Conservation (phyloP, 495 filamentous ascomycete genomes). For the Usnea hakonensis region DNA sequence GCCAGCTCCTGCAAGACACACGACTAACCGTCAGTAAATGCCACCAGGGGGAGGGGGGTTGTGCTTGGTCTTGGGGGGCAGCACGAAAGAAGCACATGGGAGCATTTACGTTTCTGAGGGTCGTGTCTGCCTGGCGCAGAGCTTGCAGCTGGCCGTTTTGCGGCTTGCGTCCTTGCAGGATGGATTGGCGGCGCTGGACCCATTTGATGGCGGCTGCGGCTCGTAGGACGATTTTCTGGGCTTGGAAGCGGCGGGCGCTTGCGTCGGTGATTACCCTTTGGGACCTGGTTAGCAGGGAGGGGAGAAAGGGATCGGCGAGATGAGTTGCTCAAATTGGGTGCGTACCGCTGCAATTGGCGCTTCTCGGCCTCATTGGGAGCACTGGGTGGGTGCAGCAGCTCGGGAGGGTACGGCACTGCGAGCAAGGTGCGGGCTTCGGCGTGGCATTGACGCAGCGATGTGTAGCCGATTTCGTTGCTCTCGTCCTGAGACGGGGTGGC, state of each 20-base stretch:
- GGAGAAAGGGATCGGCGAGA: neutral
- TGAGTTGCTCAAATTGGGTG: constrained; percentile 14
- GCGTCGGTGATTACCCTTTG: constrained; percentile 59
- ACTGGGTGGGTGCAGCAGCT: constrained; percentile 39
- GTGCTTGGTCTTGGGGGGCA: neutral
- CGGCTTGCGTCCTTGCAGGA: constrained; percentile 58
- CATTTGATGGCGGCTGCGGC: constrained; percentile 71
- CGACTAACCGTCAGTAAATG: constrained; percentile 7
- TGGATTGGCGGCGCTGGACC: constrained; percentile 61
- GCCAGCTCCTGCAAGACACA: constrained; percentile 56
- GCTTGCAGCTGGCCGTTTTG: constrained; percentile 48
- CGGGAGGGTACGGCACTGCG: constrained; percentile 57
- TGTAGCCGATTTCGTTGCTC: constrained; percentile 71
- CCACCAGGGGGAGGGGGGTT: neutral
- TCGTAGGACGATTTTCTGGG: constrained; percentile 75
- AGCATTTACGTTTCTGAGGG: constrained; percentile 53
- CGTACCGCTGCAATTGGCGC: constrained; percentile 67
- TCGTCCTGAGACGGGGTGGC: constrained; percentile 53
- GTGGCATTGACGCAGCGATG: constrained; percentile 64
- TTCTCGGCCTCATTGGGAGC: constrained; percentile 63
- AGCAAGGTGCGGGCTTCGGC: constrained; percentile 69
- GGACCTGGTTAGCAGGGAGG: neutral
- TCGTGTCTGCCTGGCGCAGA: constrained; percentile 50
- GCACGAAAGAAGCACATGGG: neutral
- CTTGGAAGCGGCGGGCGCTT: constrained; percentile 71